Evolutionary conservation across 2,329 filamentous ascomycete genomes (phyloP).

Genomic region (Aureobasidium uvarum): DNA sequence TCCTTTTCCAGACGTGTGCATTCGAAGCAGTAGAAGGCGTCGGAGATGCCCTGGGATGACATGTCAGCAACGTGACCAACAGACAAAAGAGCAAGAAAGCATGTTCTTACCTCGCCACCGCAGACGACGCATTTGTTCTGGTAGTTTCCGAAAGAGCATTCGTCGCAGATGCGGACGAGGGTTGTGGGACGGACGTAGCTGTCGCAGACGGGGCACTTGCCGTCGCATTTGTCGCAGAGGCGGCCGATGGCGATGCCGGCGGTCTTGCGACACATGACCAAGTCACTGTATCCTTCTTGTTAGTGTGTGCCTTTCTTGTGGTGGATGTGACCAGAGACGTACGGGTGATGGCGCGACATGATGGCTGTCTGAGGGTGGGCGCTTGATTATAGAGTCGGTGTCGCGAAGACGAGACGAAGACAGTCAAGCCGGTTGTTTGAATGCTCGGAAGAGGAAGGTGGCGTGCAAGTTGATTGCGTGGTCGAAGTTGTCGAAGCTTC

Average conservation of each 20-base stretch:
- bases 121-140: constrained; percentile 99
- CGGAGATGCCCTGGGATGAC: constrained; percentile 70
- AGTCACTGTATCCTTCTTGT: constrained; percentile 60
- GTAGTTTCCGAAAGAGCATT: constrained; percentile 99
- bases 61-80: not conserved
- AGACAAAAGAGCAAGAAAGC: not conserved
- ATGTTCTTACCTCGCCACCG: constrained; percentile 66
- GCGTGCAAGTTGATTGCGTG: not conserved
- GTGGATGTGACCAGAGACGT: constrained; percentile 43
- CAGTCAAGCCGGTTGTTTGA: not conserved
- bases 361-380: constrained; percentile 31
- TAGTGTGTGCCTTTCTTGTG: not conserved
- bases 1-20: constrained; percentile 97
- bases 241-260: constrained; percentile 96
- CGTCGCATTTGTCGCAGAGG: constrained; percentile 99
- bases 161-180: constrained; percentile 96
- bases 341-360: constrained; percentile 96
- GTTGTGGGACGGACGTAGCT: constrained; percentile 98
- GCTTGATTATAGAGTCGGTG: not conserved
- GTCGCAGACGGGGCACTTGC: constrained; percentile 98
- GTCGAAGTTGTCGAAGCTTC: constrained; percentile 3
- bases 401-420: not conserved
- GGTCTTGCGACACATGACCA: constrained; percentile 99
- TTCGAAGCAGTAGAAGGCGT: constrained; percentile 99
- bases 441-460: not conserved